A percentile compares a stretch with the other conserved stretches of the same genome.
Conservation (phyloP, 306 rosid species). For the Cajanus cajan region DNA sequence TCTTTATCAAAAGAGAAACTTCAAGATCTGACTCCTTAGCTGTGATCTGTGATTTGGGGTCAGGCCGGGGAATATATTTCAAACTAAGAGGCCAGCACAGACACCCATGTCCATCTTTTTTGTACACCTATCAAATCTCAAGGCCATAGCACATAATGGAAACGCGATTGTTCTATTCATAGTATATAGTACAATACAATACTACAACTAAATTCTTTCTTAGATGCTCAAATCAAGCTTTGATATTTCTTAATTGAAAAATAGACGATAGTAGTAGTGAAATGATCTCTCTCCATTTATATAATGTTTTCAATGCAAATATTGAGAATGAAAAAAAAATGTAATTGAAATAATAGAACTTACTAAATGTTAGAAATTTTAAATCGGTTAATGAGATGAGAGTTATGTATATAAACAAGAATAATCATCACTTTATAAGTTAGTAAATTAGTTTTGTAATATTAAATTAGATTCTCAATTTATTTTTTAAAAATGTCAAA, state of each 20-base stretch:
- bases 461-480: too few species aligned
- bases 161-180: not conserved
- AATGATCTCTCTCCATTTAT: too few species aligned
- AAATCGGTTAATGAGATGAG: too few species aligned
- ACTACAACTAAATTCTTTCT: not conserved
- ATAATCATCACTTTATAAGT: too few species aligned
- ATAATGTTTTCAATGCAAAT: too few species aligned
- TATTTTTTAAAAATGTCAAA: too few species aligned
- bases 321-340: too few species aligned
- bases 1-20: conserved; percentile 47
- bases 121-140: conserved; percentile 4
- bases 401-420: too few species aligned
- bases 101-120: conserved; percentile 27
- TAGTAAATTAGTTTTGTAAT: too few species aligned
- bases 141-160: not conserved
- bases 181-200: not conserved
- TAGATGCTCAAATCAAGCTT: conserved; percentile 35
- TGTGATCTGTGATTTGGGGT: conserved; percentile 33
- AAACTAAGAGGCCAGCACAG: conserved; percentile 29
- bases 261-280: not conserved
- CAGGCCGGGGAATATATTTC: conserved; percentile 44
- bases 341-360: too few species aligned
- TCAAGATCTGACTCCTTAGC: conserved; percentile 17
- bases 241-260: not conserved
- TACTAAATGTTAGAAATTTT: too few species aligned